phyloP scores from a whole-genome alignment of 176 grass and related monocot genomes.

The Phoenix roebelenii region DNA sequence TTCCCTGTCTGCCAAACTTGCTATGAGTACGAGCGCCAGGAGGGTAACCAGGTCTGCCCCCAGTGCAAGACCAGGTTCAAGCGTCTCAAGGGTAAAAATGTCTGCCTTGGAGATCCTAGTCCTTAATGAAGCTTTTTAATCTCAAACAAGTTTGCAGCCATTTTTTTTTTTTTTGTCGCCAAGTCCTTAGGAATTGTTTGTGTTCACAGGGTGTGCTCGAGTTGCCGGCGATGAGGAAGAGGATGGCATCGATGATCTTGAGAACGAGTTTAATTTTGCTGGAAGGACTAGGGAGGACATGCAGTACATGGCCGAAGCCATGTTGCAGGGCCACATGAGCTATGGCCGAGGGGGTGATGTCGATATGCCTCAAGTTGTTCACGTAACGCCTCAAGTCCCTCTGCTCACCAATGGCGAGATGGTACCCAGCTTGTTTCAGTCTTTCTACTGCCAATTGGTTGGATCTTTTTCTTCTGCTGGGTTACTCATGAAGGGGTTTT shows the following conservation, averaged over 20 bases:
- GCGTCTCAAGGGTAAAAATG: conserved; percentile 79
- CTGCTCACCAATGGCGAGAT: conserved; percentile 91
- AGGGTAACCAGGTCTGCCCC: conserved; percentile 87
- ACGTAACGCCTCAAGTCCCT: conserved; percentile 49
- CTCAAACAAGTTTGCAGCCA: not conserved
- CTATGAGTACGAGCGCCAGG: conserved; percentile 98
- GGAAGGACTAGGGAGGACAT: conserved; percentile 35
- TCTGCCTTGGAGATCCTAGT: no score
- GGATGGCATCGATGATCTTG: conserved; percentile 72
- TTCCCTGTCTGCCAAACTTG: conserved; percentile 90
- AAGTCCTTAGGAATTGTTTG: not conserved
- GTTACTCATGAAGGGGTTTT: not conserved
- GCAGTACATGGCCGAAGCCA: conserved; percentile 48
- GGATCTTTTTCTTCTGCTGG: not conserved
- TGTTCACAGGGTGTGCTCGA: conserved; percentile 41
- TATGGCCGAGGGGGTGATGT: conserved; percentile 60
- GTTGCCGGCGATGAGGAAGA: conserved; percentile 87
- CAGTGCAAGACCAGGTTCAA: conserved; percentile 99
- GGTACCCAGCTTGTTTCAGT: conserved; percentile 20
- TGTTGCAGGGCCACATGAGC: conserved; percentile 57
- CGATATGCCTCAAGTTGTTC: conserved; percentile 28
- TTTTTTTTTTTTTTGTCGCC: not conserved
- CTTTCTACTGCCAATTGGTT: not conserved
- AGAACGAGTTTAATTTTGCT: conserved; percentile 63
- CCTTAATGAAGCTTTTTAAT: no score